A percentile compares a stretch with the other conserved stretches of the same genome.
Evolutionary conservation across 331 rosid genomes (phyloP).

Genomic region (Malus hybrid): DNA sequence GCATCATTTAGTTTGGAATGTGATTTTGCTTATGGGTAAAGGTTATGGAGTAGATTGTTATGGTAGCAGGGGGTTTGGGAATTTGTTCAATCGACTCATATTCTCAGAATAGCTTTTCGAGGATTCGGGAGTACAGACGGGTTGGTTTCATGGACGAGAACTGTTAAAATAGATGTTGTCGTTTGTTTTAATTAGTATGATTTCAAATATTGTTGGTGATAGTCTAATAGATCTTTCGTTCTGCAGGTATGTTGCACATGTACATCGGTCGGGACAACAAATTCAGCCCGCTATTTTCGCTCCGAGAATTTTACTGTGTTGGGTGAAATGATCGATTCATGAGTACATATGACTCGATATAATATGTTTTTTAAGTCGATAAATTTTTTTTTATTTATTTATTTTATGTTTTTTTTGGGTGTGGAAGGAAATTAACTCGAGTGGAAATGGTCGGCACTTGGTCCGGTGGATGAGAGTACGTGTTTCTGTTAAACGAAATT

Average conservation of each 20-base stretch:
- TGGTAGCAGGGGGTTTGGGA: not conserved
- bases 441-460: not conserved
- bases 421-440: slow-evolving; percentile 6
- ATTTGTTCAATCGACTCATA: not conserved
- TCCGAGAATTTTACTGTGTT: slow-evolving; percentile 10
- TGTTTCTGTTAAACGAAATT: slow-evolving; percentile 29
- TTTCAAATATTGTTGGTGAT: not conserved
- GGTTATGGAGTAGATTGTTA: not conserved
- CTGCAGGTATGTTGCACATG: slow-evolving; percentile 42
- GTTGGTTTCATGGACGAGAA: not conserved
- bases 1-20: not conserved
- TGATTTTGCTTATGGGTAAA: not conserved
- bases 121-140: not conserved
- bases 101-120: not conserved
- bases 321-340: slow-evolving; percentile 34
- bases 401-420: too few species aligned
- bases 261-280: slow-evolving; percentile 32
- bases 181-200: not conserved
- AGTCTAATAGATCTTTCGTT: not conserved
- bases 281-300: slow-evolving; percentile 24
- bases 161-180: not conserved
- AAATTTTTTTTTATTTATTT: slow-evolving; percentile 14
- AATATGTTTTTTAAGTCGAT: slow-evolving; percentile 4
- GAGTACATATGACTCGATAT: slow-evolving; percentile 22
- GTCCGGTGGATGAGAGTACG: slow-evolving; percentile 24